Base-by-base conservation (phyloP, 2,329 filamentous ascomycete species). In the Paradendryphiella salina region DNA sequence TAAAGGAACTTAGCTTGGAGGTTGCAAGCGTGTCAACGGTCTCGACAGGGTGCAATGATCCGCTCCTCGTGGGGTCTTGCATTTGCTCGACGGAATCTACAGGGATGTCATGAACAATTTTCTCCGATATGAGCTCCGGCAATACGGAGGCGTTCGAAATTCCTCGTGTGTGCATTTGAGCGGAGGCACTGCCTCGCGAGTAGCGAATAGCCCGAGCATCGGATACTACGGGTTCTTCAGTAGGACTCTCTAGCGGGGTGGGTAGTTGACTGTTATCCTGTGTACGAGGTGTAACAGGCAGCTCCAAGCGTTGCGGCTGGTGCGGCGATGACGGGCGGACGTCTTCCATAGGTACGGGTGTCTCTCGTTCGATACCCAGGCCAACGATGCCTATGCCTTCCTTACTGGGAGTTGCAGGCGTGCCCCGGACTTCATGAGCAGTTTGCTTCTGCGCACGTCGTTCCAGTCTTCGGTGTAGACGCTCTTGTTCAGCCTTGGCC, bases 401-500 rank as follows among this genome's bases (percentile, higher is more conserved):
- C 52, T 84, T 84, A 42, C 82, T 80, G 17, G 84, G 84, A 38
- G 86, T 63, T 2, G 85, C 81, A 31, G 84, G 84, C 8, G 64
- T 63, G 23, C 61, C 66, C 78, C 56, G 86, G 82, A 29, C 79
- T 79, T 63, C 83, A 77, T 58, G 85, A 81, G 40, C 79, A 48
- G 78, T 77, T 54, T 83, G 77, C 31, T 82, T 77, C 63, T 92
- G 88, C 44, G 85, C 85, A 56, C 83, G 80, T 43, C 83, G 80
- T 33, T 85, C 81, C 18, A 94, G 75, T 50, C 82, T 84, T 46
- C 81, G 81, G 59, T 88, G 84, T 18, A 86, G 74, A 57, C 81
- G 84, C 55, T 90, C 85, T 56, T 85, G 83, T 17, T 93, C 87
- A 31, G 80, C 80, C 50, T 82, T 78, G 45, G 81, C 83, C 73